Base-by-base conservation (phyloP, 179 eudicot species). In the Beta corolliflora region DNA sequence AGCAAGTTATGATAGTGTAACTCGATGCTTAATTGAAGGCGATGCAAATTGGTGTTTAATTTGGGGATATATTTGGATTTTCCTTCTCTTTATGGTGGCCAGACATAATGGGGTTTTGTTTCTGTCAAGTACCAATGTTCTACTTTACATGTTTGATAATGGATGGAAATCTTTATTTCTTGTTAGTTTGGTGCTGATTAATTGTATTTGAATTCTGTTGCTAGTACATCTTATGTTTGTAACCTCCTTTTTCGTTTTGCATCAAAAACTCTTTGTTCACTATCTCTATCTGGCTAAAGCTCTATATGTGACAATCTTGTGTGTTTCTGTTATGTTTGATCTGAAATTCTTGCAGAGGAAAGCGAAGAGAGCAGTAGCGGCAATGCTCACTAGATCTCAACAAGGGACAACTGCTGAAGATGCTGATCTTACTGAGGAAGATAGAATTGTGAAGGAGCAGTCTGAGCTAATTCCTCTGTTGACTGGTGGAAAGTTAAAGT, bases 331-430 rank as follows among this genome's bases (percentile, higher is more conserved):
- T 71, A 41, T 25, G 21, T 70, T 75, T 50, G 69, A 4, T 68
- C 25, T 76, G 31, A 76, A 29, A 15, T 59, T 23, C 59, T 19
- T 60, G 72, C 85, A 97, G 98, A 89, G 81, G 81, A 97, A 90
- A 88, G 99, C 98, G n/a, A 97, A 92, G 82, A 92, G 95, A 83
- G 99, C 99, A 83, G 99, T 97, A 79, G 93, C 92, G 16, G 99
- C 98, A 36, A 97, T 97, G 98, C 89, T 97, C 76, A 91, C 93
- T 41, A 92, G 99, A 88, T 83, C 91, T 77, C 84, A 89, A 81
- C 93, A 97, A 88, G 92, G 92, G 63, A 74, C 58, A 75, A 78
- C 87, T 74, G 75, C 85, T 81, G 92, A 92, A 73, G 95, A 97
- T 87, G 60, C 74, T 54, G 88, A 84, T 79, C 95, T 97, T 77